Conservation (phyloP, 805 yeast genomes). For the Candida silvatica region DNA sequence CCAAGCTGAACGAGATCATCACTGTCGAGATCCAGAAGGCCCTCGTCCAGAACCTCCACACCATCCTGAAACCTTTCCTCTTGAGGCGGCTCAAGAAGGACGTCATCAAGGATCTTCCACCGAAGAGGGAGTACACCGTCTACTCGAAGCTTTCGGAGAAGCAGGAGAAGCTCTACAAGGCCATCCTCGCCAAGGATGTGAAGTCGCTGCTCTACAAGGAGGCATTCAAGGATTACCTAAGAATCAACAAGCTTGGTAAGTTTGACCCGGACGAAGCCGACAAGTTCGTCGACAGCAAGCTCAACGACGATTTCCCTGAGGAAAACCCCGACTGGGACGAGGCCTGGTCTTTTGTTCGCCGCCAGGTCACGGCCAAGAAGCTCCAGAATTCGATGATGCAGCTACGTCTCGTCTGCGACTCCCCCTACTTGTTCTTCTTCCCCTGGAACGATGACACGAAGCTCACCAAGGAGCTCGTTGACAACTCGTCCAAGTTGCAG, state of each 20-base stretch:
- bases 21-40: constrained; percentile 49
- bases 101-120: constrained; percentile 66
- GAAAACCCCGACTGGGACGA: constrained; percentile 7
- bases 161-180: constrained; percentile 11
- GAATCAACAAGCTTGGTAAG: constrained; percentile 27
- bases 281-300: constrained; percentile 27
- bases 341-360: constrained; percentile 25
- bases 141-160: constrained; percentile 53
- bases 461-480: constrained; percentile 25
- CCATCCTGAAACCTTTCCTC: constrained; percentile 81
- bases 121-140: constrained; percentile 81
- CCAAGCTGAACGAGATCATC: constrained; percentile 41
- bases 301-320: constrained; percentile 2
- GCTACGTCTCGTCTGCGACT: constrained; percentile 72
- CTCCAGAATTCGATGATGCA: constrained; percentile 75
- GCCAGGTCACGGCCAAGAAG: constrained; percentile 39
- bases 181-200: constrained; percentile 36
- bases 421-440: constrained; percentile 76
- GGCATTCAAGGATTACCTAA: constrained; percentile 43
- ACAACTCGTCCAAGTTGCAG: constrained; percentile 65
- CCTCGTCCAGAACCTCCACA: constrained; percentile 70
- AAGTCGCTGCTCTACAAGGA: constrained; percentile 36
- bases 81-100: constrained; percentile 73
- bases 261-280: constrained; percentile 23
- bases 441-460: constrained; percentile 55